Evolutionary conservation across 441 rosid genomes (phyloP), one percentile per base, ranked within the genome.

Genomic region (Mallotus repandus): DNA sequence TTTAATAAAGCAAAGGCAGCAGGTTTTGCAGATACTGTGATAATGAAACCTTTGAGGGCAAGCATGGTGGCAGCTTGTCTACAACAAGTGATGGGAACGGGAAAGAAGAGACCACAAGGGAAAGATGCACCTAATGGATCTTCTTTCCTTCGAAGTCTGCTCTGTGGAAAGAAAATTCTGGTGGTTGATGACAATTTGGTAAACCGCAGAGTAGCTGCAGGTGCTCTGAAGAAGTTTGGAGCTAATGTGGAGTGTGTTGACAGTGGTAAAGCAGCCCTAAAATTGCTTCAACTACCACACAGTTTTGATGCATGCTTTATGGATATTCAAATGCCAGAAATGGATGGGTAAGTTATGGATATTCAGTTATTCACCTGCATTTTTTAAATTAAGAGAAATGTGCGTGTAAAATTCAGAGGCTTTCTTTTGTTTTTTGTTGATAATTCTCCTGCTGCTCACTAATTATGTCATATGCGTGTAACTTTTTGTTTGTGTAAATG

Each of bases 251-350:
- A 88, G 73, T 96, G 98, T 72, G 94, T 86, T 22, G 92, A 84
- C 53, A 91, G 97, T 67, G 99, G 98, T 63, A 84, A 89, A 83
- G 88, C 84, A 77, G 99, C 98, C 11, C 66, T 96, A 60, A 66
- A 73, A 35, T 73, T 88, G 85, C 99, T 96, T 80, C 84, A 87
- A 72, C 78, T 86, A 49, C 97, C 99, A 14, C 99, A 96, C 68
- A 63, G 7, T 65, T 93, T 90, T 32, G 97, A 96, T 82, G 99
- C 99, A 38, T 96, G 99, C 83, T 96, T 96, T 83, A 93, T 96
- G 99, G 98, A 96, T 68, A 90, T 93, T 76, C 99, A 96, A 73
- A 96, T 96, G 99, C 99, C 98, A 4, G 95, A 91, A 76, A 93
- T 96, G 99, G 98, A 96, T 68, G 98, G 99, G 95, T 95, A 83